phyloP scores from a whole-genome alignment of 371 early-diverging fungal species.

The Coemansia sp. region DNA sequence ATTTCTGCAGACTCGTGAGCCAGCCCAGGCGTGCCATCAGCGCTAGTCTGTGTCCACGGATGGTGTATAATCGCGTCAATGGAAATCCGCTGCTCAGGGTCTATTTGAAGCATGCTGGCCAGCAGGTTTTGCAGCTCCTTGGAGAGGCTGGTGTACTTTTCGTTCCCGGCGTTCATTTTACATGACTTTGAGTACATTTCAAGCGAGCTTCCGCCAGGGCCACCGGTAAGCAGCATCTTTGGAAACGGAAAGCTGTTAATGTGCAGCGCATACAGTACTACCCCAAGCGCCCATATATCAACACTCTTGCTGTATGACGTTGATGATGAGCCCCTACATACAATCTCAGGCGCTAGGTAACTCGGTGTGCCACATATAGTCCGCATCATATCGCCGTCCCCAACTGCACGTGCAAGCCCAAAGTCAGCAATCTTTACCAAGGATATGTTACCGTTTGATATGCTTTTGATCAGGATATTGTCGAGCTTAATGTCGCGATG shows the following conservation, averaged over 20 bases:
- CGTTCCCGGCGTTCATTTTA: constrained; percentile 25
- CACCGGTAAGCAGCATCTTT: constrained; percentile 21
- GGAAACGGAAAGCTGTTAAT: constrained; percentile 84
- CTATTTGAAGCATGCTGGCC: constrained; percentile 39
- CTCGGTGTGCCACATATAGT: constrained; percentile 97
- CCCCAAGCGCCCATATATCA: constrained; percentile 97
- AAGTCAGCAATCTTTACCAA: constrained; percentile 46
- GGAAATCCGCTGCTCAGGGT: constrained; percentile 25
- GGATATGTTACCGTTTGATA: constrained; percentile 6
- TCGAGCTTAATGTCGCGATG: constrained; percentile 54
- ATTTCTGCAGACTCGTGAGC: constrained; percentile 22
- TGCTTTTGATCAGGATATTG: constrained; percentile 45
- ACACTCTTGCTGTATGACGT: constrained; percentile 76
- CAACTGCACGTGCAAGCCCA: constrained; percentile 51
- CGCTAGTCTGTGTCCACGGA: constrained; percentile 42
- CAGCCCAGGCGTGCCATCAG: constrained; percentile 22
- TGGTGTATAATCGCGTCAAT: constrained; percentile 43
- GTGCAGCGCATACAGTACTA: constrained; percentile 82
- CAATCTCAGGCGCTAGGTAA: constrained; percentile 75
- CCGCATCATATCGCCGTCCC: constrained; percentile 62
- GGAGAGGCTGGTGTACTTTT: constrained; percentile 24
- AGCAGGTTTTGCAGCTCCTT: constrained; percentile 28
- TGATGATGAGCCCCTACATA: constrained; percentile 35
- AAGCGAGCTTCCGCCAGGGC: constrained; percentile 9
- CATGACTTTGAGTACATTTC: constrained; percentile 30